Percentiles rank a stretch among this genome's conserved stretches.
Conservation (phyloP, 768 basidiomycete species). For the Podaxis sp. region DNA sequence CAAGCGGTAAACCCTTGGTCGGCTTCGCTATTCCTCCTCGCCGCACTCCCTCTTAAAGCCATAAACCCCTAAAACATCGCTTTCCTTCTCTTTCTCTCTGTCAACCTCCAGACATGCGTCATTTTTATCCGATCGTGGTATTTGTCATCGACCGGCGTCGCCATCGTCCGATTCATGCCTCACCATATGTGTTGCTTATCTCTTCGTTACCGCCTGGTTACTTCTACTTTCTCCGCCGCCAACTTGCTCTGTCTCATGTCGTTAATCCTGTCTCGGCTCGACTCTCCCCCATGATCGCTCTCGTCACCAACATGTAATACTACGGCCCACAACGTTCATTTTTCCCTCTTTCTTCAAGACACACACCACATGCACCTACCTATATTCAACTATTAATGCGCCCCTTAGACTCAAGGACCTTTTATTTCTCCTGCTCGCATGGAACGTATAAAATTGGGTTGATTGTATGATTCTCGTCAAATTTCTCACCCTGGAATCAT, state of each 20-base stretch:
- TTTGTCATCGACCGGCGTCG: slow-evolving; percentile 17
- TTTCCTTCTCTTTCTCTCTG: slow-evolving; percentile 16
- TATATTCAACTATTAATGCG: slow-evolving; percentile 10
- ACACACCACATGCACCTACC: slow-evolving; percentile 14
- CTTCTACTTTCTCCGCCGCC: not conserved
- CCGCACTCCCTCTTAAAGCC: slow-evolving; percentile 15
- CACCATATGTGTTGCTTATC: not conserved
- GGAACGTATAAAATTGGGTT: slow-evolving; percentile 14
- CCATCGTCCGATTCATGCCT: not conserved
- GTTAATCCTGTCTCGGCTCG: not conserved
- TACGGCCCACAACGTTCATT: not conserved
- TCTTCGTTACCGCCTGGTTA: not conserved
- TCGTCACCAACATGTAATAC: slow-evolving; percentile 14
- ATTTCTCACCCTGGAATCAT: slow-evolving; percentile 11
- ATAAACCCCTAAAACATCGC: slow-evolving; percentile 16
- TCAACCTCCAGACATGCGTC: not conserved
- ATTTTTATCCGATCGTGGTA: not conserved
- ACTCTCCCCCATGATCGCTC: slow-evolving; percentile 6
- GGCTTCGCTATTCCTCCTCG: slow-evolving; percentile 18
- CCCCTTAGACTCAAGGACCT: slow-evolving; percentile 11
- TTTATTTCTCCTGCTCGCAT: slow-evolving; percentile 12
- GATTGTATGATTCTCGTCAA: slow-evolving; percentile 17
- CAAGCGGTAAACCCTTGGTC: not conserved
- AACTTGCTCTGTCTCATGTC: not conserved
- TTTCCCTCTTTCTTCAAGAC: not conserved